A percentile compares a stretch with the other conserved stretches of the same genome.
Conservation (phyloP, 2,329 filamentous ascomycete genomes). For the Fusarium sp. region DNA sequence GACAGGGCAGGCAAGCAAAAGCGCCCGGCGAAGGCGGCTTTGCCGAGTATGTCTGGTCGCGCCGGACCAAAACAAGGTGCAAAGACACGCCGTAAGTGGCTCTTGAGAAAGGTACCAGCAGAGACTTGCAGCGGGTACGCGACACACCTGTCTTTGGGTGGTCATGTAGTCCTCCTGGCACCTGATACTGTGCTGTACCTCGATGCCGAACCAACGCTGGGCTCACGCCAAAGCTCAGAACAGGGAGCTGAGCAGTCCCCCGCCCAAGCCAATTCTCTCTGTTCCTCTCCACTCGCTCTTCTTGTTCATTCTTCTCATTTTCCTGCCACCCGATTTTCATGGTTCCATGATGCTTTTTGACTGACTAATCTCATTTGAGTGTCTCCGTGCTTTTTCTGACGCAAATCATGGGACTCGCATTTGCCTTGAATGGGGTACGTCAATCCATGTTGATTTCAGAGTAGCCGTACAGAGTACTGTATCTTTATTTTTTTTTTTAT, state of each 20-base stretch:
- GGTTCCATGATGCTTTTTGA: conserved; percentile 13
- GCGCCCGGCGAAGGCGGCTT: conserved; percentile 36
- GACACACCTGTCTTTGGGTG: conserved; percentile 51
- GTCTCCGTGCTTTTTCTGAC: neutral
- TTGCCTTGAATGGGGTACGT: neutral
- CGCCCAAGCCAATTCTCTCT: conserved; percentile 40
- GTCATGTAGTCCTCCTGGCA: conserved; percentile 48
- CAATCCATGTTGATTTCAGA: neutral
- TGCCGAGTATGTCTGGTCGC: conserved; percentile 44
- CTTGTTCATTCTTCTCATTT: conserved; percentile 29
- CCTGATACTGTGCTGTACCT: conserved; percentile 55
- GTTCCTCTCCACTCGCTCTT: conserved; percentile 48
- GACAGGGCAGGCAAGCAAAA: conserved; percentile 38
- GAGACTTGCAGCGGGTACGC: conserved; percentile 53
- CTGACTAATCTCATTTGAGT: conserved; percentile 7
- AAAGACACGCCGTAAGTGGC: conserved; percentile 43
- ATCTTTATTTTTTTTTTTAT: neutral
- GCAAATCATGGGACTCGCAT: neutral
- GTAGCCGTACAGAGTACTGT: neutral
- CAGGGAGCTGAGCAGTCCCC: conserved; percentile 50
- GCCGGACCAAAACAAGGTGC: conserved; percentile 45
- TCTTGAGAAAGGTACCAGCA: conserved; percentile 47
- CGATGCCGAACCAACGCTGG: conserved; percentile 28
- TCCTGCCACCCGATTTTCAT: conserved; percentile 37
- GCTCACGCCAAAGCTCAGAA: conserved; percentile 37